Percentiles rank a stretch among this genome's conserved stretches.
Evolutionary conservation across 257 asterid species (phyloP).

Genomic region (Henckelia pumila): DNA sequence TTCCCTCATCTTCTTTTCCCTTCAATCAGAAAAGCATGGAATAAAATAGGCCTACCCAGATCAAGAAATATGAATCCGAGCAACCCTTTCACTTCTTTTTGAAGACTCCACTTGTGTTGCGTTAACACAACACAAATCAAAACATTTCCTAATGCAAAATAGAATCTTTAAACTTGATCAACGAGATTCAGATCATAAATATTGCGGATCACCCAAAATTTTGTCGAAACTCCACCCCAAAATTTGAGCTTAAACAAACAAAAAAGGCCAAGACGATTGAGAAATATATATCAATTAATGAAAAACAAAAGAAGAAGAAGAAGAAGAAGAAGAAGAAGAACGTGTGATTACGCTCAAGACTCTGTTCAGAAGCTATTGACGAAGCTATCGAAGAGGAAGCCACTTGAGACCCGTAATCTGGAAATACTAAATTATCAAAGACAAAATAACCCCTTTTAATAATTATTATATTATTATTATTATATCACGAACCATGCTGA

Average conservation of each 20-base stretch:
- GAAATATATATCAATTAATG: conserved; percentile 6
- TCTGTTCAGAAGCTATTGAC: too few relatives aligned
- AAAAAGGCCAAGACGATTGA: not conserved
- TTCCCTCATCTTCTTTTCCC: conserved; percentile 28
- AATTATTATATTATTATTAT: too few relatives aligned
- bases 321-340: too few relatives aligned
- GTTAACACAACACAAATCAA: conserved; percentile 9
- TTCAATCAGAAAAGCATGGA: not conserved
- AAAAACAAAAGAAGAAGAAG: too few relatives aligned
- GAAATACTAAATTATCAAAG: too few relatives aligned
- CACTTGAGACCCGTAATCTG: too few relatives aligned
- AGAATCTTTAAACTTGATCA: not conserved
- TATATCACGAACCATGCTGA: too few relatives aligned
- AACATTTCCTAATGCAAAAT: not conserved
- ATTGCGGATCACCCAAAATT: not conserved
- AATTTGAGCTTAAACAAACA: not conserved
- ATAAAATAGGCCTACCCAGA: not conserved
- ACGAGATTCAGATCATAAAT: conserved; percentile 2
- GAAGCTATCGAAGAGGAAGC: too few relatives aligned
- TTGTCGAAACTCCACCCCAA: not conserved
- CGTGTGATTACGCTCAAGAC: too few relatives aligned
- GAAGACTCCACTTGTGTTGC: not conserved
- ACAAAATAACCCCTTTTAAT: too few relatives aligned
- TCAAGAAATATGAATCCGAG: not conserved
- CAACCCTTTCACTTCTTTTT: not conserved